These are phyloP conservation scores for Gamarada debralockiae DNA, from an alignment of 495 filamentous ascomycete genomes.

Conservation along the genomic window DNA sequence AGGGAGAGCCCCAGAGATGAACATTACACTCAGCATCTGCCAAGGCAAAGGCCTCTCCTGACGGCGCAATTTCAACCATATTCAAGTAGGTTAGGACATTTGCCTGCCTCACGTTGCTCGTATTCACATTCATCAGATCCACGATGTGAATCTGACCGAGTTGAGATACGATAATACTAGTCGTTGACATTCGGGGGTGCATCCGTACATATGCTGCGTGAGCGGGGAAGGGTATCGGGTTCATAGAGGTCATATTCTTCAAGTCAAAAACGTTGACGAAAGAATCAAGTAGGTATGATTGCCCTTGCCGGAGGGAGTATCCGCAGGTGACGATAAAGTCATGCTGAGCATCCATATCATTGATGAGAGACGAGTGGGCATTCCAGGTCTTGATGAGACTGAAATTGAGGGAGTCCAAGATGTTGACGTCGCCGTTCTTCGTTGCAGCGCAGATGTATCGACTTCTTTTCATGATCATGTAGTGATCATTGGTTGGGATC, in stretches of 20 bases:
- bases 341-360: slow-evolving; percentile 92
- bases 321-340: slow-evolving; percentile 93
- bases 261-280: slow-evolving; percentile 93
- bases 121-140: slow-evolving; percentile 91
- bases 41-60: slow-evolving; percentile 83
- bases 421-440: slow-evolving; percentile 73
- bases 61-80: slow-evolving; percentile 86
- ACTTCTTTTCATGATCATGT: slow-evolving; percentile 86
- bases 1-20: slow-evolving; percentile 87
- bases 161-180: slow-evolving; percentile 84
- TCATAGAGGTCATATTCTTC: slow-evolving; percentile 76
- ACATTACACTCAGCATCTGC: slow-evolving; percentile 74
- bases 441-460: slow-evolving; percentile 92
- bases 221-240: slow-evolving; percentile 87
- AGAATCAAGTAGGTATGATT: slow-evolving; percentile 69
- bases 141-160: slow-evolving; percentile 90
- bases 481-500: slow-evolving; percentile 67
- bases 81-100: slow-evolving; percentile 60
- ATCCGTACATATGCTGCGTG: slow-evolving; percentile 90
- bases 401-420: slow-evolving; percentile 76
- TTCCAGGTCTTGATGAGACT: slow-evolving; percentile 80
- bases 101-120: slow-evolving; percentile 83
- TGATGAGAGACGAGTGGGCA: slow-evolving; percentile 77
- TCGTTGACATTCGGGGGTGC: slow-evolving; percentile 92
- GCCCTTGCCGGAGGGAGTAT: slow-evolving; percentile 58